Evolutionary conservation across 306 rosid genomes (phyloP), one percentile per base, ranked within the genome.

Genomic region (Prunus salicina): DNA sequence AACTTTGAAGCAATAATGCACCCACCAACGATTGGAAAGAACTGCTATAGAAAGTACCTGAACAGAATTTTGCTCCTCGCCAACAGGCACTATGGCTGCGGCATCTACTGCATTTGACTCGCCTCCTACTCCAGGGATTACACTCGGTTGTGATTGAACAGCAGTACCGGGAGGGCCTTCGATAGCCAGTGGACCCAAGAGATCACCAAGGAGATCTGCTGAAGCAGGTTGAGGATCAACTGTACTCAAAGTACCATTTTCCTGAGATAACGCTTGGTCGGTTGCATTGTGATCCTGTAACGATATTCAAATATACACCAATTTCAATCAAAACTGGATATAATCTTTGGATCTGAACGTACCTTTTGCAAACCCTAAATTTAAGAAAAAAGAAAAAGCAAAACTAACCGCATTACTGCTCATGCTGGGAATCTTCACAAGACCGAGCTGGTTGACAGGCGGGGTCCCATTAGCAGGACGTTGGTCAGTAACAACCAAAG

Each of bases 111-210:
- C 82, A 80, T 47, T 71, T 65, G 81, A 78, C 74, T 79, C 79
- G 57, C 73, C 89, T 64, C 90, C 96, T 76, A 78, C 58, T 72
- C 87, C 93, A 30, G 89, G 75, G 86, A 41, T 74, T 76, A 81
- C 53, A 79, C 63, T 81, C 9, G 76, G 82, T 60, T 82, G 90
- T 55, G 88, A 75, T 65, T 80, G 88, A 74, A 45, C 85, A 82
- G 69, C 56, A 79, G 67, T 67, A 71, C 88, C n/a, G 1, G 97
- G 96, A 81, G 98, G 97, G 57, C 94, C 99, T 87, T 89, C 99
- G 76, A 96, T 91, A 78, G 98, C 99, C 85, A 95, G 82, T 32
- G 98, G 91, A 80, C 96, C 96, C 86, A 96, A 87, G 64, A 96
- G 87, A 82, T 96, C 99, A 51, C 93, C 77, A 71, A 92, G 90